Evolutionary conservation across 1,284 basidiomycete genomes (phyloP).

Genomic region (Inonotus hispidus): DNA sequence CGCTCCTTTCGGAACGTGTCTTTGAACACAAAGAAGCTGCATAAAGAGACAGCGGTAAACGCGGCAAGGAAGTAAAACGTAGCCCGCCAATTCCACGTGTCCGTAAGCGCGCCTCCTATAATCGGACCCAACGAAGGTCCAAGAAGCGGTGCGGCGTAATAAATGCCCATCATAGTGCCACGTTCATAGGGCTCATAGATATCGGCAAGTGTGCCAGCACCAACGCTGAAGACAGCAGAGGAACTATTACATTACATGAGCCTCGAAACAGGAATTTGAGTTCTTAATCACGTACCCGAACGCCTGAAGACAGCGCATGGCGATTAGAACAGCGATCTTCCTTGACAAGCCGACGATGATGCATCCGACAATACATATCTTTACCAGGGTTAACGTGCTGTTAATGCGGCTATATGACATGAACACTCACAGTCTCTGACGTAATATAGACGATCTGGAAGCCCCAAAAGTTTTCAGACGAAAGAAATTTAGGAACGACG

Average conservation of each 20-base stretch:
- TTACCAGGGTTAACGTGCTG: neutral
- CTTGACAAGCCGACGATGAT: slow-evolving; percentile 56
- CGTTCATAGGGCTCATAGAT: slow-evolving; percentile 77
- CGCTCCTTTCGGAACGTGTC: slow-evolving; percentile 83
- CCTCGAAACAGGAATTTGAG: neutral
- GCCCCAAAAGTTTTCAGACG: neutral
- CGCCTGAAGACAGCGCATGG: slow-evolving; percentile 66
- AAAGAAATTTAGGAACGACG: slow-evolving; percentile 2
- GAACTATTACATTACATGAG: slow-evolving; percentile 39
- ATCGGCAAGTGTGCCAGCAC: slow-evolving; percentile 78
- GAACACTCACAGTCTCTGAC: slow-evolving; percentile 37
- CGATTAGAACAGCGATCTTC: slow-evolving; percentile 64
- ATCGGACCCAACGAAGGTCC: slow-evolving; percentile 70
- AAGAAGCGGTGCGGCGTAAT: slow-evolving; percentile 58
- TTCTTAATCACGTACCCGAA: slow-evolving; percentile 40
- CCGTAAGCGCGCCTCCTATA: slow-evolving; percentile 60
- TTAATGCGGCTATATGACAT: neutral
- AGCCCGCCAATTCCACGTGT: slow-evolving; percentile 69
- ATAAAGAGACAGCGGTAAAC: slow-evolving; percentile 49
- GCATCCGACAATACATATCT: slow-evolving; percentile 52
- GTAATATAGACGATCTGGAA: slow-evolving; percentile 59
- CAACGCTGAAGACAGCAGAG: slow-evolving; percentile 72
- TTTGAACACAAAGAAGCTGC: slow-evolving; percentile 63
- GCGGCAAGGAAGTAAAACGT: slow-evolving; percentile 79
- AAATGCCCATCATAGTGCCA: slow-evolving; percentile 76